Conservation (phyloP, 2,329 filamentous ascomycete genomes). For the Aspergillus oerlinghausenensis region DNA sequence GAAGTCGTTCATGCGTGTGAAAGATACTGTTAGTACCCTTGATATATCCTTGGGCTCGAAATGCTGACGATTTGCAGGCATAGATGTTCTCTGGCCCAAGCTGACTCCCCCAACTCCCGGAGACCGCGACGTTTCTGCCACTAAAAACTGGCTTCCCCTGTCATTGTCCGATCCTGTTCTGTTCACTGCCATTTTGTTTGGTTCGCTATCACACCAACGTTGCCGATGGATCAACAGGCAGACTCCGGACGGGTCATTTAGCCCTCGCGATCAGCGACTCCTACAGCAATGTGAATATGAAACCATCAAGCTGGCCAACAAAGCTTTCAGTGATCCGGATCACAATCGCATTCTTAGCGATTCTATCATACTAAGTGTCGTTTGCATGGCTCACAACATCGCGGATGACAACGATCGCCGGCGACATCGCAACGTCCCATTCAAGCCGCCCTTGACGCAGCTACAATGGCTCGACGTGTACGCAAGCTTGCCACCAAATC, state of each 20-base stretch:
- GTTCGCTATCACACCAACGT: constrained; percentile 29
- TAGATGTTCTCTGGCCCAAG: constrained; percentile 26
- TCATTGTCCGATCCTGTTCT: constrained; percentile 25
- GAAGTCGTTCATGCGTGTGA: constrained; percentile 22
- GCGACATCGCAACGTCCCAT: constrained; percentile 20
- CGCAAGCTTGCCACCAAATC: constrained; percentile 29
- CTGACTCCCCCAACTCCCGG: constrained; percentile 16
- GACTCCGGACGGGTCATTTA: constrained; percentile 17
- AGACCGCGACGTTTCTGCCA: constrained; percentile 3
- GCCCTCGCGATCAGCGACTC: constrained; percentile 18
- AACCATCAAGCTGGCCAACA: constrained; percentile 33
- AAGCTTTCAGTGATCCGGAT: constrained; percentile 30
- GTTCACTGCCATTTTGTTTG: constrained; percentile 30
- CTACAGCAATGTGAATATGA: constrained; percentile 28
- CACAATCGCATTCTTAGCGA: constrained; percentile 28
- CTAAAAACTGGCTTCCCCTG: constrained; percentile 26
- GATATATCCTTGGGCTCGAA: neutral
- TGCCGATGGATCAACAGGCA: constrained; percentile 26
- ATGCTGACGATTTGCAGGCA: constrained; percentile 8
- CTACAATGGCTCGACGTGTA: constrained; percentile 37
- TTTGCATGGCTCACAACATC: constrained; percentile 33
- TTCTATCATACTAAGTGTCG: constrained; percentile 32
- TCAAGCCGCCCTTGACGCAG: constrained; percentile 30
- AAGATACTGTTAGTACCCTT: constrained; percentile 22
- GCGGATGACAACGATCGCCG: constrained; percentile 15